Base-by-base conservation (phyloP, 2,329 filamentous ascomycete genomes). In the Pseudonectria buxi region DNA sequence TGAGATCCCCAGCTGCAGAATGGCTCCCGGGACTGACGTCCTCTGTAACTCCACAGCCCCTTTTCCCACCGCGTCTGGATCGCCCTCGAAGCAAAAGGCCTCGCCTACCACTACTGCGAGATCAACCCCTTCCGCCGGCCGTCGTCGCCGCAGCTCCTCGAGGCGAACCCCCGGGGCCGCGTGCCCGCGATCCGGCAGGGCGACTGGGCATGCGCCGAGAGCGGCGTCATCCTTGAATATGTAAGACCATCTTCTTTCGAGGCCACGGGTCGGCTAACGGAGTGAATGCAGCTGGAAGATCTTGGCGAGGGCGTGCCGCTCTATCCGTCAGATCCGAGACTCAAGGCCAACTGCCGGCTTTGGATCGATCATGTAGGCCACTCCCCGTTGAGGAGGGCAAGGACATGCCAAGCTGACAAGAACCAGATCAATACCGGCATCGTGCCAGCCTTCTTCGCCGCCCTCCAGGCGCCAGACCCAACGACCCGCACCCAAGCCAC, bases 31-130 rank as follows among this genome's bases (percentile, higher is more conserved):
- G 5, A 5, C 13, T 14, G n/a, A 14, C 14, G 10, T 47, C 35
- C 35, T 24, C n/a, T n/a, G n/a, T 35, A 24, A 41, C 34, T 16
- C 4, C 7, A 11, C 29, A 85, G 83, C 53, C 86, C 86, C 16
- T 92, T 90, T 55, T 86, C 87, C 2, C 86, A 94, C 56, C 78
- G 86, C 13, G 83, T 92, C 16, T 94, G 87, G 87, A 92, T 94
- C 45, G 83, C 86, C 1, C 70, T 94, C 25, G 86, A 94, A 58
- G 69, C 80, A 50, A 92, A 92, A 57, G 73, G 76, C 13, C 70
- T 92, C 7, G 66, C 75, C 26, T 94, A 94, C 55, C 85, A 94
- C 55, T 94, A 94, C 59, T 81, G 87, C 49, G 87, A 94, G 60
- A 79, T 86, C 30, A 83, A 94, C 52, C 83, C 86, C 7, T 88